These are phyloP conservation scores for Alternaria gansuensis DNA, from an alignment of 2,329 filamentous ascomycete genomes.

Conservation along the genomic window DNA sequence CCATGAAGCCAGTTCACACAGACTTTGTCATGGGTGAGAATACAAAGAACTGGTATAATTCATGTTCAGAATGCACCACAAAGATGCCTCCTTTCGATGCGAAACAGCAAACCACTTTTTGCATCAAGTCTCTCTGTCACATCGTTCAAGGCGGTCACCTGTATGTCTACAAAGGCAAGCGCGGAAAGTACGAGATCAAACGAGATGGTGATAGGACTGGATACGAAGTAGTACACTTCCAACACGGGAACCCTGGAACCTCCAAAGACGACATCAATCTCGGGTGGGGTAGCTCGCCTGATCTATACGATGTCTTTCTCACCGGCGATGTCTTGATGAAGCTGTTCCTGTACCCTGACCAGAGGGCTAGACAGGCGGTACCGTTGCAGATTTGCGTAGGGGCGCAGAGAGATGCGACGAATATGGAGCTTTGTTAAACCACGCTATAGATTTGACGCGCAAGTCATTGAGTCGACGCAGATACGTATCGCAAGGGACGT, in stretches of 20 bases:
- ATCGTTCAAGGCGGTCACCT: neutral
- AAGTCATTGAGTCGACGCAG: neutral
- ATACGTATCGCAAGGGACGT: neutral
- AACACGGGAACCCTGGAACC: neutral
- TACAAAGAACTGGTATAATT: neutral
- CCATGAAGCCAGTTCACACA: neutral
- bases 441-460: neutral
- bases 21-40: neutral
- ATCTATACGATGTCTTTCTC: neutral
- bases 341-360: neutral
- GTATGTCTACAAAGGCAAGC: neutral
- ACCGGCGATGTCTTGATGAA: slow-evolving; percentile 3
- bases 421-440: neutral
- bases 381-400: neutral
- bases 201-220: neutral
- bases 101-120: neutral
- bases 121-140: neutral
- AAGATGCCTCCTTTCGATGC: neutral
- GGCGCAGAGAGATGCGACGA: neutral
- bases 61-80: neutral
- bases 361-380: neutral
- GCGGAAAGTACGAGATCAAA: neutral
- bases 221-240: slow-evolving; percentile 4
- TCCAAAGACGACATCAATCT: neutral
- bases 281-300: neutral